phyloP scores from a whole-genome alignment of 352 stramenopile species.

The Globisporangium emineosum region DNA sequence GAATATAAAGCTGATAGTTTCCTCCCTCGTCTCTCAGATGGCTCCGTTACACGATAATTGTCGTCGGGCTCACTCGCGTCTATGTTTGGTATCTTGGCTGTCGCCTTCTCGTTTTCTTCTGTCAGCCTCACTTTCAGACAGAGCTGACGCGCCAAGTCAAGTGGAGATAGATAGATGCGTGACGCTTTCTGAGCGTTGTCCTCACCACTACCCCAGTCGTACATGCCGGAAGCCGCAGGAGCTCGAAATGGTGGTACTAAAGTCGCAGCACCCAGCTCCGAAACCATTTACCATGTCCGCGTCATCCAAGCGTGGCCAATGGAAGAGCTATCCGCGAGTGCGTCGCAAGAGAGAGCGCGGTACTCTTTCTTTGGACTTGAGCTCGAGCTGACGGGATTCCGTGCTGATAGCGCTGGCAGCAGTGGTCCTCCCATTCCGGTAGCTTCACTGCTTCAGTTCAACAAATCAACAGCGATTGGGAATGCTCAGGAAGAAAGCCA shows the following conservation, averaged over 20 bases:
- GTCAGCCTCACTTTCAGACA: background rate
- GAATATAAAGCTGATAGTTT: constrained; percentile 9
- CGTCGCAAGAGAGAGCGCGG: background rate
- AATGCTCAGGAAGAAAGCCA: background rate
- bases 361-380: constrained; percentile 43
- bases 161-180: background rate
- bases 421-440: background rate
- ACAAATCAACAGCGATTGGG: background rate
- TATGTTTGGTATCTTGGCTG: too few species aligned
- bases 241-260: constrained; percentile 4
- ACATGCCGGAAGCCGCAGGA: constrained; percentile 1
- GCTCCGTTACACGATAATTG: constrained; percentile 6
- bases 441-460: constrained; percentile 4
- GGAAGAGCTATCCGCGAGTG: background rate
- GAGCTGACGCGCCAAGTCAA: background rate
- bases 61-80: background rate
- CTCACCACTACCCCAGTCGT: background rate
- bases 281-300: constrained; percentile 38
- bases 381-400: constrained; percentile 34
- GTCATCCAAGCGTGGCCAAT: constrained; percentile 28
- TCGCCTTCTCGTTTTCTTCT: too few species aligned
- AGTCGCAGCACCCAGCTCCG: background rate
- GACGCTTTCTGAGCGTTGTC: background rate
- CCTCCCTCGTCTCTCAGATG: background rate
- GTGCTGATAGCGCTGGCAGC: background rate